Evolutionary conservation across 1,139 yeast species (phyloP), one percentile per base, ranked within the genome.

Genomic region (Taphrina flavorubra): DNA sequence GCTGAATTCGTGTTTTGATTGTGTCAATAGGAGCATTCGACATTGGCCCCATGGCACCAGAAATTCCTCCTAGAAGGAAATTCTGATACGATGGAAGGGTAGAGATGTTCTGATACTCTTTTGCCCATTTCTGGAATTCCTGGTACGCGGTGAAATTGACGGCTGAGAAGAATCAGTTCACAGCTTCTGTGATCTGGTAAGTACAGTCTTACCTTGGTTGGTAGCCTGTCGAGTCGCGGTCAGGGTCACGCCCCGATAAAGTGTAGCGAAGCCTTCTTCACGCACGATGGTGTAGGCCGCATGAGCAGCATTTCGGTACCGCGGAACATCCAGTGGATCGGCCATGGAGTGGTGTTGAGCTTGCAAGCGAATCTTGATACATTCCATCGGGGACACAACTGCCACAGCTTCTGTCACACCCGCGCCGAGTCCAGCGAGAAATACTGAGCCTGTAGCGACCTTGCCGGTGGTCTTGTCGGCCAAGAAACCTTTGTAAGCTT

Each of bases 141-240:
- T 97, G 90, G 82, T 92, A 94, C 37, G 92, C 97, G 7, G 98
- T 92, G 80, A 94, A 94, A 81, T 94, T 94, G 66, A 96, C 98
- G 82, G 98, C 99, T 56, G 20, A 34, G 10, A 11, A 11, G 36
- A 8, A 11, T 53, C 5, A 53, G 58, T 53, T 14, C 13, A 14
- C 14, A 3, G 20, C 31, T 25, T 34, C 8, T 20, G 20, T 10
- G 56, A 20, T 16, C n/a, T 11, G 6, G 44, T 10, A n/a, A n/a
- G n/a, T 25, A 11, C 2, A 20, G 16, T 10, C 47, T 34, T 16
- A 56, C 60, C 60, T 81, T 94, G 99, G 83, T 94, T 94, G 71
- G 97, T 89, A 46, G 98, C 98, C 80, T 94, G 99, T 82, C 99
- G 88, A 34, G 97, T 97, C 62, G 97, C 97, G 44, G 99, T 94